Conservation (phyloP, 2,329 filamentous ascomycete species). For the Diaporthe batatas region DNA sequence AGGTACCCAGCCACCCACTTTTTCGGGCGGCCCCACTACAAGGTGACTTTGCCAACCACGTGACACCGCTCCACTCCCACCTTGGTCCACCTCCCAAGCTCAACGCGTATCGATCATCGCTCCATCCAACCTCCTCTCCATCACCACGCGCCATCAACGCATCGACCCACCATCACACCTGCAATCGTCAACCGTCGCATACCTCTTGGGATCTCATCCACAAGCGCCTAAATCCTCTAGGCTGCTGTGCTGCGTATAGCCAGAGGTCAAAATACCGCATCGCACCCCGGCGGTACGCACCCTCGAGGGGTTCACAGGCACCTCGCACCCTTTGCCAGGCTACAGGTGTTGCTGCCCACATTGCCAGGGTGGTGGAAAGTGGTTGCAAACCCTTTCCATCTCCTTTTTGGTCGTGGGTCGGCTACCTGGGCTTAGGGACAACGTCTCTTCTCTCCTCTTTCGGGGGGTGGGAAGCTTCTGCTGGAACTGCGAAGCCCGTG, state of each 20-base stretch:
- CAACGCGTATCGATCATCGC: background rate
- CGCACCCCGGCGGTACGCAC: conserved; percentile 26
- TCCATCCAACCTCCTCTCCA: background rate
- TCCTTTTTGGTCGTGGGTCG: background rate
- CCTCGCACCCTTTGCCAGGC: conserved; percentile 32
- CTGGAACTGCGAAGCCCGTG: conserved; percentile 25
- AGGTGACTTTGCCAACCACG: background rate
- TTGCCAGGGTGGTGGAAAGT: background rate
- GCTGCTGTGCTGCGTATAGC: conserved; percentile 33
- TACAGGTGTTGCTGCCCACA: conserved; percentile 19
- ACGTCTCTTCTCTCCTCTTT: background rate
- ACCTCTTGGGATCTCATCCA: conserved; percentile 9
- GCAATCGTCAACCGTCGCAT: background rate
- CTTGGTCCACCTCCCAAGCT: too few species aligned
- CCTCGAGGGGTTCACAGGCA: conserved; percentile 20
- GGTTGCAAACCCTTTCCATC: conserved; percentile 23
- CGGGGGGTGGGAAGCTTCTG: conserved; percentile 11
- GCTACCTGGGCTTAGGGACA: conserved; percentile 21
- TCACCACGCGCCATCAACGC: conserved; percentile 2
- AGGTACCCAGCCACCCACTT: background rate
- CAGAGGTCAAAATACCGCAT: conserved; percentile 20
- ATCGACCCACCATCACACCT: background rate
- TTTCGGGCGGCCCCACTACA: background rate
- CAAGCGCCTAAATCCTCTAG: conserved; percentile 12
- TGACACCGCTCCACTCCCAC: conserved; percentile 3